Conservation (phyloP, 345 rosid species). For the Eucalyptus sp. region DNA sequence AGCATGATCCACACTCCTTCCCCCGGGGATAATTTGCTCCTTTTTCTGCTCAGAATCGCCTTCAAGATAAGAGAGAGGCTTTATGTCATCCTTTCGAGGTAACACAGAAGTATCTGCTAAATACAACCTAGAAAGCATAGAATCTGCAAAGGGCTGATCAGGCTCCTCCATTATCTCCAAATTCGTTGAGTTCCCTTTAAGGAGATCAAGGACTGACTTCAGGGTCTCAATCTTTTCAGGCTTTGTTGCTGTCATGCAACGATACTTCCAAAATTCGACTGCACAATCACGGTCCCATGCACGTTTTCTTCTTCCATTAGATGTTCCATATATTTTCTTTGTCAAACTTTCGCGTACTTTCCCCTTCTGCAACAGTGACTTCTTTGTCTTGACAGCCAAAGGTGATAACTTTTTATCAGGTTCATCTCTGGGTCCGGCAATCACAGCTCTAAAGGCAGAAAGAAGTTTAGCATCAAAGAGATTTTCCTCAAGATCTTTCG, state of each 20-base stretch:
- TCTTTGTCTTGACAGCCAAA: slow-evolving; percentile 61
- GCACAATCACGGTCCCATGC: slow-evolving; percentile 98
- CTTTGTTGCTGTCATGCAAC: slow-evolving; percentile 59
- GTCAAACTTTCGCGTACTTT: slow-evolving; percentile 95
- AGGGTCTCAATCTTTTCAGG: slow-evolving; percentile 93
- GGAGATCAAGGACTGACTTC: slow-evolving; percentile 74
- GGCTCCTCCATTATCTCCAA: slow-evolving; percentile 14
- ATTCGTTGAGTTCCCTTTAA: slow-evolving; percentile 43
- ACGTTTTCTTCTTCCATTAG: slow-evolving; percentile 77
- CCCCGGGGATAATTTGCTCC: slow-evolving; percentile 8
- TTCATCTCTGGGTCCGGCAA: slow-evolving; percentile 56
- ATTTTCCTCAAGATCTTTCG: slow-evolving; percentile 46
- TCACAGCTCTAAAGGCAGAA: slow-evolving; percentile 82
- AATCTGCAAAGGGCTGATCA: slow-evolving; percentile 41
- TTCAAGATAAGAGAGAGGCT: slow-evolving; percentile 55
- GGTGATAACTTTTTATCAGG: slow-evolving; percentile 39
- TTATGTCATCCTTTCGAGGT: slow-evolving; percentile 77
- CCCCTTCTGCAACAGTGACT: slow-evolving; percentile 83
- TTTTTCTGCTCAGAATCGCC: slow-evolving; percentile 12
- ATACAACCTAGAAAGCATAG: slow-evolving; percentile 86
- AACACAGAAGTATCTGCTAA: slow-evolving; percentile 94
- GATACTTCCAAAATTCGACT: slow-evolving; percentile 98
- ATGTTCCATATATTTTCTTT: slow-evolving; percentile 76
- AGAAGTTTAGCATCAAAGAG: slow-evolving; percentile 88
- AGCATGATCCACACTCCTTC: slow-evolving; percentile 7